Evolutionary conservation across 805 yeast species (phyloP).

Genomic region (Candida maltosa): DNA sequence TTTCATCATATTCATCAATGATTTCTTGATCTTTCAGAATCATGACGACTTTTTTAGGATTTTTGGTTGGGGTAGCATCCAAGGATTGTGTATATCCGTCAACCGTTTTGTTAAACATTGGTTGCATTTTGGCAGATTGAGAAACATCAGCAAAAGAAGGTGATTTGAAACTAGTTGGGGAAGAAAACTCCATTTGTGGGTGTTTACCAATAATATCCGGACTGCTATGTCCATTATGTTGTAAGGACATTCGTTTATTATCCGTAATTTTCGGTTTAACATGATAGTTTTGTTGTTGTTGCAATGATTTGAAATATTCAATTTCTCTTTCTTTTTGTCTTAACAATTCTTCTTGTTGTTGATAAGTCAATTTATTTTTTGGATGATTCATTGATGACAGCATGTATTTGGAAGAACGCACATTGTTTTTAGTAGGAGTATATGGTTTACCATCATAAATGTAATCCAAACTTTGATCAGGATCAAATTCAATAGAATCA

Average conservation of each 20-base stretch:
- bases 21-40: constrained; percentile 6
- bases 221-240: constrained; percentile 3
- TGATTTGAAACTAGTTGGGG: constrained; percentile 9
- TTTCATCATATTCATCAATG: constrained; percentile 23
- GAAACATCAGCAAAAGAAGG: constrained; percentile 17
- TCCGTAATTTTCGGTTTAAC: constrained; percentile 10
- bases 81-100: constrained; percentile 27
- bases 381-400: constrained; percentile 16
- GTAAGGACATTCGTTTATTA: constrained; percentile 10
- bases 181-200: neutral
- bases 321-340: constrained; percentile 25
- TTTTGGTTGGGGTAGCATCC: constrained; percentile 13
- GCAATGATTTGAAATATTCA: constrained; percentile 25
- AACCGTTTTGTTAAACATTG: constrained; percentile 19
- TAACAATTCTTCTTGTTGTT: constrained; percentile 16
- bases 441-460: constrained; percentile 14
- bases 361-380: constrained; percentile 12
- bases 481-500: constrained; percentile 15
- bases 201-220: neutral
- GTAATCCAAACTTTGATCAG: constrained; percentile 21
- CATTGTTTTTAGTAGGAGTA: constrained; percentile 9
- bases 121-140: constrained; percentile 3
- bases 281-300: constrained; percentile 29
- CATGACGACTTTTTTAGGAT: neutral
- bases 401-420: constrained; percentile 13